Evolutionary conservation across 352 stramenopile species (phyloP).

Genomic region (Pythium aquatile): DNA sequence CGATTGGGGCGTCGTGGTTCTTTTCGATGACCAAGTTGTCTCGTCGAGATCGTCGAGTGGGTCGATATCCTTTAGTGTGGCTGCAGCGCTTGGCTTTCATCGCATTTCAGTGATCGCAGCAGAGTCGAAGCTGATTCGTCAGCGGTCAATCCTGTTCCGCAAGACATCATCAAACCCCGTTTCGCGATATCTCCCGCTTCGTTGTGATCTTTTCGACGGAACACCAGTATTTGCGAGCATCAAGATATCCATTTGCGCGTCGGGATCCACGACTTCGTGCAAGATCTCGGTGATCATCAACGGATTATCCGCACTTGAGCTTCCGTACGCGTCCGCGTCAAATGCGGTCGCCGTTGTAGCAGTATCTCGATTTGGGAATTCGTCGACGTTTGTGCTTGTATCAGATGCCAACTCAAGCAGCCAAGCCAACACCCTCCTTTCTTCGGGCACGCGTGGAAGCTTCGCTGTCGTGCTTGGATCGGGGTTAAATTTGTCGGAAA

Average conservation of each 20-base stretch:
- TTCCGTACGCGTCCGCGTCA: conserved; percentile 1
- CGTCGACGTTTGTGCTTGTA: not conserved
- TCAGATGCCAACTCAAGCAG: conserved; percentile 5
- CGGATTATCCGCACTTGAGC: conserved; percentile 1
- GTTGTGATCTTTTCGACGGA: conserved; percentile 51
- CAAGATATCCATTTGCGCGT: conserved; percentile 32
- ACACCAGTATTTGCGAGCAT: conserved; percentile 37
- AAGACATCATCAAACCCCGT: conserved; percentile 17
- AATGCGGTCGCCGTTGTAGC: conserved; percentile 26
- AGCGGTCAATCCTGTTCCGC: conserved; percentile 46
- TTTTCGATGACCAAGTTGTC: conserved; percentile 36
- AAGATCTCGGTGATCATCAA: conserved; percentile 21
- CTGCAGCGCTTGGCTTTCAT: conserved; percentile 36
- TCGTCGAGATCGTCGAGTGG: conserved; percentile 27
- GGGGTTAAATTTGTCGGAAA: conserved; percentile 17
- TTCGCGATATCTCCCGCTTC: conserved; percentile 32
- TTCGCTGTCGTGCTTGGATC: conserved; percentile 25
- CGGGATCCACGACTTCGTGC: conserved; percentile 22
- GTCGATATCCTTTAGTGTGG: conserved; percentile 41
- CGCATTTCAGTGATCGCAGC: conserved; percentile 41
- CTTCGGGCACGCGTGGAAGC: conserved; percentile 13
- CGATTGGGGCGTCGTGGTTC: conserved; percentile 38
- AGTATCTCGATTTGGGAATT: conserved; percentile 3
- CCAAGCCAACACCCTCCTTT: conserved; percentile 7
- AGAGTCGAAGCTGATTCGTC: conserved; percentile 39